These are phyloP conservation scores for Diplosphaera chodatii DNA, from an alignment of 139 green algal species.

Conservation along the genomic window DNA sequence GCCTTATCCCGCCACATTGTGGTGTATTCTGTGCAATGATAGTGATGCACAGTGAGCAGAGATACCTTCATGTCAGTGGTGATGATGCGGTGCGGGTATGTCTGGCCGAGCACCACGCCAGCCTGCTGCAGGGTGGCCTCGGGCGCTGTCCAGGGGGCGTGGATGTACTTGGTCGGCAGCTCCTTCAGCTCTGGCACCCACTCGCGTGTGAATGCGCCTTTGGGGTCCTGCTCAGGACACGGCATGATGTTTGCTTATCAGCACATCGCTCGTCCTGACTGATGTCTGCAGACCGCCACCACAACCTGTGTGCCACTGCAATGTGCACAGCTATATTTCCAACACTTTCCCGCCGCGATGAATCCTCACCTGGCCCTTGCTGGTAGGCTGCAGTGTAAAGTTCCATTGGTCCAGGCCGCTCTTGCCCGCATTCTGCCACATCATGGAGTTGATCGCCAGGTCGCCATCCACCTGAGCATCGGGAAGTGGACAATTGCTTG, in stretches of 20 bases:
- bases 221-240: too few species aligned
- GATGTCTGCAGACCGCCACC: too few species aligned
- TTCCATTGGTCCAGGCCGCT: slow-evolving; percentile 59
- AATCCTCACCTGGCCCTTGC: slow-evolving; percentile 24
- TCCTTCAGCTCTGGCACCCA: slow-evolving; percentile 57
- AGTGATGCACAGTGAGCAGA: too few species aligned
- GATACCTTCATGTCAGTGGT: slow-evolving; percentile 9
- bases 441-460: slow-evolving; percentile 67
- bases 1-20: too few species aligned
- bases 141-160: slow-evolving; percentile 47
- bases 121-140: slow-evolving; percentile 24
- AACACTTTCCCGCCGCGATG: too few species aligned
- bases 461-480: slow-evolving; percentile 64
- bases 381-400: slow-evolving; percentile 43
- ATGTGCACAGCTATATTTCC: too few species aligned
- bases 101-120: slow-evolving; percentile 30
- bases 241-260: too few species aligned
- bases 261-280: too few species aligned
- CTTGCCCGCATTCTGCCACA: slow-evolving; percentile 68
- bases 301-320: too few species aligned
- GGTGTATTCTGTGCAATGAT: too few species aligned
- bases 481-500: slow-evolving; percentile 22
- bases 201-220: slow-evolving; percentile 42
- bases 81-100: slow-evolving; percentile 35
- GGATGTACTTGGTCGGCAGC: slow-evolving; percentile 36